Evolutionary conservation across 257 asterid species (phyloP).

Genomic region (Verbascum thapsus): DNA sequence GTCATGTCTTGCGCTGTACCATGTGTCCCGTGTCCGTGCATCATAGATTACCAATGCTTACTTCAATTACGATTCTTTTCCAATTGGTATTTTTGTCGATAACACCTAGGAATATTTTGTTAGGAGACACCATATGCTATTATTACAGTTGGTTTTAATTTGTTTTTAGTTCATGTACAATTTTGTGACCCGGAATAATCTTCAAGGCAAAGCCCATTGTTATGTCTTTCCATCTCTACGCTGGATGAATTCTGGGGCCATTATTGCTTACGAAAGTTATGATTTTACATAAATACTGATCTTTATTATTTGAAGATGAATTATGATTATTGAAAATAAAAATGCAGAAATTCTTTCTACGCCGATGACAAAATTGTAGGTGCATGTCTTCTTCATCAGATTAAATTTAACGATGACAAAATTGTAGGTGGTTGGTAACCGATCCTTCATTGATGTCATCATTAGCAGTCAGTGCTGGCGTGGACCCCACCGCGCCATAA

Average conservation of each 20-base stretch:
- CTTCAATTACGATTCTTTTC: slow-evolving; percentile 1
- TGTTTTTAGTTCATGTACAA: too few relatives aligned
- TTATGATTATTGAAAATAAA: background rate
- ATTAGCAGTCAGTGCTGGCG: background rate
- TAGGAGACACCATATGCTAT: background rate
- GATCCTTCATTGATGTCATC: background rate
- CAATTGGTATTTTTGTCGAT: background rate
- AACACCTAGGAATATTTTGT: background rate
- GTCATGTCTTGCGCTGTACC: too few relatives aligned
- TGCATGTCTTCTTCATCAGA: background rate
- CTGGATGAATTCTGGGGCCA: background rate
- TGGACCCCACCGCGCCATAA: background rate
- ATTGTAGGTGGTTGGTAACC: background rate
- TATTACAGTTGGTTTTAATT: background rate
- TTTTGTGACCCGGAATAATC: too few relatives aligned
- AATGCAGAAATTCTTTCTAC: too few relatives aligned
- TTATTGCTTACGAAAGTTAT: too few relatives aligned
- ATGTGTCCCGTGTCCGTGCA: too few relatives aligned
- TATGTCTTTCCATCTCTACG: background rate
- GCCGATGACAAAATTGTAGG: slow-evolving; percentile 7
- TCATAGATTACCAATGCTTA: too few relatives aligned
- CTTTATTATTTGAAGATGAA: slow-evolving; percentile 8
- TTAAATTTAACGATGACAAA: background rate
- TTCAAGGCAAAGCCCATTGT: too few relatives aligned
- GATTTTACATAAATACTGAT: too few relatives aligned